These are phyloP conservation scores for Coemansia sp. DNA, from an alignment of 192 early-diverging fungal species.

Conservation along the genomic window DNA sequence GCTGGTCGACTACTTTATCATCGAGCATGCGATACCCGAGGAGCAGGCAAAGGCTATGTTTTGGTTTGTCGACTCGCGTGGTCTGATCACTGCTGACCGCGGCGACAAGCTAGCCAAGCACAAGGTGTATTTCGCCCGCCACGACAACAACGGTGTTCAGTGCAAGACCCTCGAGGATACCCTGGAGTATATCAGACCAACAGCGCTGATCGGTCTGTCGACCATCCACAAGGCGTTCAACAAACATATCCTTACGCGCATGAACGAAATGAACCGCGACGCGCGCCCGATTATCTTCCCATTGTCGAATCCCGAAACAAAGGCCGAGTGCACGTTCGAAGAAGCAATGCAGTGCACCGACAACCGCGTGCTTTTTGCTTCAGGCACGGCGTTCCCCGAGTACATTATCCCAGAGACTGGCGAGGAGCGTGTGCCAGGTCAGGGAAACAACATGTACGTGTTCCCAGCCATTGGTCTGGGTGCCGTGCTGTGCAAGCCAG, in stretches of 20 bases:
- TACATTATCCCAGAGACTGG: constrained; percentile 60
- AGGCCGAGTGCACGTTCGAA: constrained; percentile 94
- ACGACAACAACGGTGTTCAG: constrained; percentile 81
- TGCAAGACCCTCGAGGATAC: constrained; percentile 71
- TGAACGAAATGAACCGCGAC: constrained; percentile 65
- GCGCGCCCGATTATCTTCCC: constrained; percentile 85
- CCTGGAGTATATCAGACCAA: constrained; percentile 86
- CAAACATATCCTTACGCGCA: constrained; percentile 66
- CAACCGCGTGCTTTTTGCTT: constrained; percentile 83
- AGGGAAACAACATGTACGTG: constrained; percentile 95
- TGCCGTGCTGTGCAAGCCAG: constrained; percentile 70
- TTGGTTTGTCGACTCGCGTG: constrained; percentile 92
- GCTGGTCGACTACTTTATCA: constrained; percentile 77
- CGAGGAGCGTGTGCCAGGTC: constrained; percentile 62
- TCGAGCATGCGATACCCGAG: constrained; percentile 72
- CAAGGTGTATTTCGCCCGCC: constrained; percentile 84
- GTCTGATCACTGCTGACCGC: constrained; percentile 84
- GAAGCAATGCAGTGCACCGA: constrained; percentile 78
- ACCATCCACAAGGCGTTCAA: constrained; percentile 79
- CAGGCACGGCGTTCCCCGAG: constrained; percentile 88
- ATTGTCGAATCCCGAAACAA: constrained; percentile 80
- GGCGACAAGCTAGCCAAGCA: constrained; percentile 81
- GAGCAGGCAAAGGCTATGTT: constrained; percentile 59
- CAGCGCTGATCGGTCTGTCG: constrained; percentile 85
- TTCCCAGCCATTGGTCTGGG: constrained; percentile 97